Evolutionary conservation across 2,329 filamentous ascomycete species (phyloP), one percentile per base, ranked within the genome.

Genomic region (Raffaelea albimanens): DNA sequence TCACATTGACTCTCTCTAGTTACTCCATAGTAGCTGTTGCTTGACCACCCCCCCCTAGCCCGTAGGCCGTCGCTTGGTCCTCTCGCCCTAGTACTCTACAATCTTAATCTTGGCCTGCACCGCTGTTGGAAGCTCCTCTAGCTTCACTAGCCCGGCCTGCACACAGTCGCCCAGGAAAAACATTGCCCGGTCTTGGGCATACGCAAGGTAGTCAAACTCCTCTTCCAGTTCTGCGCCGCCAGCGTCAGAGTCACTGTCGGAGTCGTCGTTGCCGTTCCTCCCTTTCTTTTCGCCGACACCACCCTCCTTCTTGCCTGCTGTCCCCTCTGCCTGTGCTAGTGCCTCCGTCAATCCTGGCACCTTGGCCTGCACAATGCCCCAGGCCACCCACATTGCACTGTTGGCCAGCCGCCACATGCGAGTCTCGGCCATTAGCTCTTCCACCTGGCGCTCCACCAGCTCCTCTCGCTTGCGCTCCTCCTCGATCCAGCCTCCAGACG

Each of bases 161-260:
- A 97, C 69, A 45, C 88, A 82, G 67, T 98, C 93, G 1, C 89
- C 90, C 86, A 91, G 94, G 67, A 98, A 93, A 66, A 96, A 93
- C 68, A 93, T 73, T 0, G 88, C 90, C 14, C 93, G 76, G 55
- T 96, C 87, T 65, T 95, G 87, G 8, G 93, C 82, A 66, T 97
- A 98, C 11, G 78, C 80, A 21, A 98, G 72, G 63, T 97, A 98
- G 64, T 98, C 90, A 60, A 97, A 98, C 59, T 87, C 86, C 40
- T 87, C 86, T 23, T 75, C 77, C 19, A 75, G 74, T 43, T 75
- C 72, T 4, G 69, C 70, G 14, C 69, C 69, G 42, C 73, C 74
- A 50, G 57, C 61, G 40, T 67, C 59, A 3, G 8, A 23, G 36
- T 44, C 34, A 25, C 13, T 22, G 20, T 25, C 29, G 18, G 20